Percentiles rank a stretch among this genome's conserved stretches.
Evolutionary conservation across 2,329 filamentous ascomycete genomes (phyloP).

Genomic region (Gnomoniopsis sp.): DNA sequence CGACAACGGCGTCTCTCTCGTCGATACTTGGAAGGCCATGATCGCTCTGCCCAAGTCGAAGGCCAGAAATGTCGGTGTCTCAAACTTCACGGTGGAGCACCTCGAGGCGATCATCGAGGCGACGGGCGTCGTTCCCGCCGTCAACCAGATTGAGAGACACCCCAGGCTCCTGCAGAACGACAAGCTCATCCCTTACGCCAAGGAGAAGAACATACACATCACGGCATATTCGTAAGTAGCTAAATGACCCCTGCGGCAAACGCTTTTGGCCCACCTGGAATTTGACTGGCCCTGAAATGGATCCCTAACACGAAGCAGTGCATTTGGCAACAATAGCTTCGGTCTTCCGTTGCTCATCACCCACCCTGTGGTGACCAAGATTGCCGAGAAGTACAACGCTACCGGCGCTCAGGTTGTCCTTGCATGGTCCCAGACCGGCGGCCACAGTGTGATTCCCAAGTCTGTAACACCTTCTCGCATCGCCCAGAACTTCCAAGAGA

Average conservation of each 20-base stretch:
- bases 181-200: slow-evolving; percentile 58
- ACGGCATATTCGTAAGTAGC: slow-evolving; percentile 51
- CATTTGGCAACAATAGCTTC: slow-evolving; percentile 45
- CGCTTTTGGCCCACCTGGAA: not conserved
- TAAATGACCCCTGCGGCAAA: not conserved
- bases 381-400: slow-evolving; percentile 49
- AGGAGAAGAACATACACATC: slow-evolving; percentile 60
- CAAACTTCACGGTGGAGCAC: slow-evolving; percentile 65
- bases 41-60: slow-evolving; percentile 51
- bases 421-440: slow-evolving; percentile 57
- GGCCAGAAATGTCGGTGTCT: slow-evolving; percentile 66
- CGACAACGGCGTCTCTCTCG: slow-evolving; percentile 39
- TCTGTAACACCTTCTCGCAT: slow-evolving; percentile 67
- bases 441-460: slow-evolving; percentile 73
- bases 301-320: slow-evolving; percentile 32
- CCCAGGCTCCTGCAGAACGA: slow-evolving; percentile 55
- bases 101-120: slow-evolving; percentile 54
- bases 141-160: slow-evolving; percentile 69
- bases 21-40: slow-evolving; percentile 42
- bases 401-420: slow-evolving; percentile 46
- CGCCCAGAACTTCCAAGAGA: slow-evolving; percentile 65
- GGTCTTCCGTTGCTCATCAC: slow-evolving; percentile 53
- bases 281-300: not conserved
- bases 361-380: slow-evolving; percentile 50
- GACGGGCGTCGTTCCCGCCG: slow-evolving; percentile 55